A percentile compares a stretch with the other conserved stretches of the same genome.
Conservation (phyloP, 2,329 filamentous ascomycete species). For the Aureobasidium sp. region DNA sequence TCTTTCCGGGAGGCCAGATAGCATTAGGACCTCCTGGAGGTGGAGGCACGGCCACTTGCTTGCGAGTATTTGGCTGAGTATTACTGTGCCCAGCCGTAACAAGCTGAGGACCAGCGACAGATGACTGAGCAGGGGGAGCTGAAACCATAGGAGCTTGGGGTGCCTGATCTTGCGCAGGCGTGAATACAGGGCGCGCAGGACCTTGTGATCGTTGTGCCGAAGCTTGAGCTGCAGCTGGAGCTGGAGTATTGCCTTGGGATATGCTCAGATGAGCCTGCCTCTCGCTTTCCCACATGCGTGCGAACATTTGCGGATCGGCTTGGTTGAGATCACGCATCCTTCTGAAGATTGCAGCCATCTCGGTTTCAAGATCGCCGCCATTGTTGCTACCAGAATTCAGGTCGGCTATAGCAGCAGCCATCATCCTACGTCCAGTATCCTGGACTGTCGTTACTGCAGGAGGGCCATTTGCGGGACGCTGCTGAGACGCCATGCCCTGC, state of each 20-base stretch:
- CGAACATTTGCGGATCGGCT: constrained; percentile 46
- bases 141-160: neutral
- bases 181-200: neutral
- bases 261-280: constrained; percentile 25
- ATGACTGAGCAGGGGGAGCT: neutral
- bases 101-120: neutral
- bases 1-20: constrained; percentile 43
- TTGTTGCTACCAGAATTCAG: neutral
- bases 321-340: constrained; percentile 50
- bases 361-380: constrained; percentile 33
- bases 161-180: neutral
- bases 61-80: neutral
- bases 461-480: neutral
- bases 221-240: neutral
- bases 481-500: neutral
- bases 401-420: constrained; percentile 10
- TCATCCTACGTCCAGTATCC: neutral
- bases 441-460: neutral
- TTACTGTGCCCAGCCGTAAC: neutral
- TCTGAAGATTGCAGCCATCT: constrained; percentile 47
- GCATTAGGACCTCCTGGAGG: neutral
- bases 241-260: neutral
- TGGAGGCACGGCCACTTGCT: neutral
- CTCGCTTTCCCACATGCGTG: constrained; percentile 48
- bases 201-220: neutral